Base-by-base conservation (phyloP, 78 protist genomes). In the Chrysochromulina tobinii region DNA sequence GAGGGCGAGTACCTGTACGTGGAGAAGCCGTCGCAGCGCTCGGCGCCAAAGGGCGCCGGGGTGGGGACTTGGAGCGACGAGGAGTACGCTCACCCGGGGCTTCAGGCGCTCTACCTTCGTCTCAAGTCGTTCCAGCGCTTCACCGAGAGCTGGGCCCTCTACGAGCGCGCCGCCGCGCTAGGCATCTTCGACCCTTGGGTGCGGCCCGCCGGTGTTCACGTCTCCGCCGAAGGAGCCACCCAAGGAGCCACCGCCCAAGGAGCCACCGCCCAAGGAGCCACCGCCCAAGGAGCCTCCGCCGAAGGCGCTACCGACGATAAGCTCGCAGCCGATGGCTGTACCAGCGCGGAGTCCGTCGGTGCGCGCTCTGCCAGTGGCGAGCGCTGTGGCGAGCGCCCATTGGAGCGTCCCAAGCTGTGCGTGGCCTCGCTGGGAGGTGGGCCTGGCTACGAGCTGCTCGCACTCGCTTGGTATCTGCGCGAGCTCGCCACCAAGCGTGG, bases 391-490 rank as follows among this genome's bases (percentile, higher is more conserved):
- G 38, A 38, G 38, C 51, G 77, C 9, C 50, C 3, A 15, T 12
- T 18, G 51, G 1, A 1, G 77, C 77, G 77, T 4, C 4, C 27
- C 4, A 3, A n/a, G 8, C 3, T 18, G 50, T 14, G 51, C 55
- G 81, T 72, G 23, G 81, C 81, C 23, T 14, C 25, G 18, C 54
- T 72, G 20, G 81, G 81, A 8, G 81, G 81, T 0, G 81, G 81
- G 54, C 81, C 81, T 0, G 81, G 81, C 21, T 72, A 38, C 81
- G 81, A 72, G 81, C 81, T 72, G 51, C 81, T 72, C 81, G 54
- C 81, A 9, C 21, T n/a, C 20, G 54, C 2, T 4, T n/a, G 51
- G 54, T 72, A 2, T 54, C 64, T 59, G 23, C 7, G 23, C 64
- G 7, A 59, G 23, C 12, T 7, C 23, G 23, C 23, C 64, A 12